Evolutionary conservation across 1,139 yeast species (phyloP).

Genomic region (Geotrichum reessii): DNA sequence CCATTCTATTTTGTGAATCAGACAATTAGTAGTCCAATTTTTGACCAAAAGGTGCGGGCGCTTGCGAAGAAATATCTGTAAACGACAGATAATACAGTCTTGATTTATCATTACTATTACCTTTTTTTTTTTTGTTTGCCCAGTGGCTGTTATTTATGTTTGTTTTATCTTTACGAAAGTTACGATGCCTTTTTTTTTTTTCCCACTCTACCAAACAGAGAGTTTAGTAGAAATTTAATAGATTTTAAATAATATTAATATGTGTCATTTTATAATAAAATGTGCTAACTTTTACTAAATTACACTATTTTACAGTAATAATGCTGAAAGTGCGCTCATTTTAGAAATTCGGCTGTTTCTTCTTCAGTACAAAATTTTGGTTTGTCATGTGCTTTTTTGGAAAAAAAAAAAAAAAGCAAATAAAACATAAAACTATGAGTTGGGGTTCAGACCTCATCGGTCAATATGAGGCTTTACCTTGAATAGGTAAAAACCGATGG

Average conservation of each 20-base stretch:
- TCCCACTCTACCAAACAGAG: not conserved
- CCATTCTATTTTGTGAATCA: conserved; percentile 81
- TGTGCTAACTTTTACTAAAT: not conserved
- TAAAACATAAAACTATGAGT: too few relatives aligned
- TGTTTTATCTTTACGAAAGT: not conserved
- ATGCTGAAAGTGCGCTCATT: not conserved
- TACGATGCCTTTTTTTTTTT: not conserved
- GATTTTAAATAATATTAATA: not conserved
- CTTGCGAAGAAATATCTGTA: conserved; percentile 73
- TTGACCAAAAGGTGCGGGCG: conserved; percentile 67
- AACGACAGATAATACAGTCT: conserved; percentile 6
- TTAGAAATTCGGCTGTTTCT: too few relatives aligned
- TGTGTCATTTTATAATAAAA: too few relatives aligned
- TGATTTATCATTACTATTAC: too few relatives aligned
- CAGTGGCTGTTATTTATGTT: not conserved
- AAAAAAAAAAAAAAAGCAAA: too few relatives aligned
- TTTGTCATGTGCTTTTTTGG: not conserved
- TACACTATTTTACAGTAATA: not conserved
- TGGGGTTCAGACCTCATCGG: not conserved
- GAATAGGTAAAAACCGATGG: not conserved
- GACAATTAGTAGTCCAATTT: conserved; percentile 66
- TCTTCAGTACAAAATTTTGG: not conserved
- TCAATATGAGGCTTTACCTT: not conserved
- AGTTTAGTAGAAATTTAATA: not conserved
- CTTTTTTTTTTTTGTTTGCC: too few relatives aligned